phyloP scores from a whole-genome alignment of 371 early-diverging fungal genomes.

The Actinomucor elegans region DNA sequence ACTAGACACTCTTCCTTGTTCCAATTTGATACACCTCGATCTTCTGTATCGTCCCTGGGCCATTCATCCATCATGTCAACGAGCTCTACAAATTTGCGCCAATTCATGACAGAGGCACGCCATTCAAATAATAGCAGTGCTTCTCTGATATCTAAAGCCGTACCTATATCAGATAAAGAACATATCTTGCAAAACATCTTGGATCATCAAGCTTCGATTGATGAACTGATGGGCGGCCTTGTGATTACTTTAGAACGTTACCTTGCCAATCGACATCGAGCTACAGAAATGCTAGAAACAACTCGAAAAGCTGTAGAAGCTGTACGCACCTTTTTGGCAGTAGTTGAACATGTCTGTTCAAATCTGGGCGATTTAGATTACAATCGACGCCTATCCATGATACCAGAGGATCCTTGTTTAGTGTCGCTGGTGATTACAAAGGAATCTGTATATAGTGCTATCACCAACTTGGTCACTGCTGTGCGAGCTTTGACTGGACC shows the following conservation, averaged over 20 bases:
- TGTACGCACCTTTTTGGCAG: conserved; percentile 36
- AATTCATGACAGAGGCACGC: conserved; percentile 21
- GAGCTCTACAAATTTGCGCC: conserved; percentile 16
- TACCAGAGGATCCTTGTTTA: conserved; percentile 44
- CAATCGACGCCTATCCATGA: conserved; percentile 25
- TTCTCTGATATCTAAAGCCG: conserved; percentile 27
- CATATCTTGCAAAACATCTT: conserved; percentile 30
- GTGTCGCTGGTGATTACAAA: conserved; percentile 44
- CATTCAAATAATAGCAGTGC: conserved; percentile 19
- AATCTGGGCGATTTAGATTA: conserved; percentile 36
- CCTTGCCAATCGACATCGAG: conserved; percentile 21
- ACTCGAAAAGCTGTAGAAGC: conserved; percentile 45
- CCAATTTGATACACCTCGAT: conserved; percentile 17
- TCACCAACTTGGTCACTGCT: conserved; percentile 47
- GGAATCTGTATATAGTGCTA: conserved; percentile 48
- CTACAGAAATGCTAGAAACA: conserved; percentile 42
- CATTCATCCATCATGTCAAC: conserved; percentile 19
- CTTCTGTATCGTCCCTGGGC: conserved; percentile 23
- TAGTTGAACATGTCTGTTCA: conserved; percentile 46
- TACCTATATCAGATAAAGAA: conserved; percentile 26
- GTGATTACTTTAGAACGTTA: conserved; percentile 28
- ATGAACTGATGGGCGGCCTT: conserved; percentile 24
- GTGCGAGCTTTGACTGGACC: conserved; percentile 38
- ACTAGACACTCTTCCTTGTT: conserved; percentile 14
- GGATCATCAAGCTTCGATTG: conserved; percentile 31